Percentiles rank a stretch among this genome's conserved stretches.
phyloP scores from a whole-genome alignment of 1,284 basidiomycete species.

The Malassezia brasiliensis region DNA sequence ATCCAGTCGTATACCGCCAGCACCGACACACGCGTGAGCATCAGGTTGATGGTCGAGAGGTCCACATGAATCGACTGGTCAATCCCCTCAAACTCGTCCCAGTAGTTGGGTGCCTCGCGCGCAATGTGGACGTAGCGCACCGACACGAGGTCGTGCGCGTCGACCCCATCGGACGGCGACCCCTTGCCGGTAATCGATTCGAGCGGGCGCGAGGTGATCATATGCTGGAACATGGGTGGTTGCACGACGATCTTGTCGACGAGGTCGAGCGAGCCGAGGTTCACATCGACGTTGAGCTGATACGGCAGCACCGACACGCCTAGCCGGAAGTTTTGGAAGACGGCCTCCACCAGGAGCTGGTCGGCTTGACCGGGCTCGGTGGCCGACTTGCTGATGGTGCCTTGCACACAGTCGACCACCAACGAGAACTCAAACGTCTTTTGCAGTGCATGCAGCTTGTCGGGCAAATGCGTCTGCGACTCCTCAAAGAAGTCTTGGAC shows the following conservation, averaged over 20 bases:
- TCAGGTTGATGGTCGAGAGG: conserved; percentile 84
- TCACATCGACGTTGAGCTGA: conserved; percentile 78
- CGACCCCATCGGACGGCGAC: neutral
- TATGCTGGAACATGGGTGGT: conserved; percentile 53
- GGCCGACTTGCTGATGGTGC: conserved; percentile 65
- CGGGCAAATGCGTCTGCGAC: conserved; percentile 6
- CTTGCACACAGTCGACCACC: conserved; percentile 75
- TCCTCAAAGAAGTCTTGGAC: conserved; percentile 28
- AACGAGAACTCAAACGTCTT: conserved; percentile 81
- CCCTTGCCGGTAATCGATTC: neutral
- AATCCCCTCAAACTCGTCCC: conserved; percentile 70
- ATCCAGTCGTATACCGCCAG: conserved; percentile 90
- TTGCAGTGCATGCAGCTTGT: conserved; percentile 58
- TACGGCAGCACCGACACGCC: conserved; percentile 35
- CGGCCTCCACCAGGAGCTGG: conserved; percentile 66
- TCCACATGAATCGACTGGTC: conserved; percentile 80
- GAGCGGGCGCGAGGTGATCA: conserved; percentile 60
- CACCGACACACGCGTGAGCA: conserved; percentile 81
- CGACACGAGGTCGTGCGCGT: conserved; percentile 61
- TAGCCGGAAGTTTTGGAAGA: conserved; percentile 63
- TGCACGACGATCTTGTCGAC: conserved; percentile 59
- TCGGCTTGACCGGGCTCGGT: conserved; percentile 56
- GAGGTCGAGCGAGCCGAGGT: conserved; percentile 59
- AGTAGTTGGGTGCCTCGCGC: conserved; percentile 68
- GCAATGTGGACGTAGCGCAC: conserved; percentile 75